Conservation (phyloP, 768 basidiomycete genomes). For the Amanita pallidorosea region DNA sequence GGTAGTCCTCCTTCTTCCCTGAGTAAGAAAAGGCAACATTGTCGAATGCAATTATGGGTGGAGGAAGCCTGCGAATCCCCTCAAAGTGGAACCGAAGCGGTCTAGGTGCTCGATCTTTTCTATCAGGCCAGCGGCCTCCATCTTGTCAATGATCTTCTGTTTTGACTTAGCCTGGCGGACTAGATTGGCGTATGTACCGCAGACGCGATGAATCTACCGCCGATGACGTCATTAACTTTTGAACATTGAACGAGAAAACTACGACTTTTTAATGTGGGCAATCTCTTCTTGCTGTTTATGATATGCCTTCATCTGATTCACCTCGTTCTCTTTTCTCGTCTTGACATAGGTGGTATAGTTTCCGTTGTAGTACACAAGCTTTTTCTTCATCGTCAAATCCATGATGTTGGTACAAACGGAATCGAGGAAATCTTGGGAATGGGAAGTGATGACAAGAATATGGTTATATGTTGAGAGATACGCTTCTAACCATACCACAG, state of each 20-base stretch:
- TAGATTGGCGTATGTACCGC: slow-evolving; percentile 98
- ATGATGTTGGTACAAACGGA: slow-evolving; percentile 95
- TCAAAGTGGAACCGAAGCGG: slow-evolving; percentile 89
- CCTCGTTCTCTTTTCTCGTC: slow-evolving; percentile 94
- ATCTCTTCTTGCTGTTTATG: slow-evolving; percentile 98
- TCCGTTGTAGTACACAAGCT: slow-evolving; percentile 88
- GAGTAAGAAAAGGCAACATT: slow-evolving; percentile 94
- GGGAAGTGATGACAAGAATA: slow-evolving; percentile 93
- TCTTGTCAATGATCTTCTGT: slow-evolving; percentile 99
- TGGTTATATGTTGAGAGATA: slow-evolving; percentile 98
- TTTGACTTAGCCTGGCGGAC: slow-evolving; percentile 99
- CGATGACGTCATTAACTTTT: slow-evolving; percentile 5
- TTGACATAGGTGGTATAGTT: slow-evolving; percentile 97
- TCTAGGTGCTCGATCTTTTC: slow-evolving; percentile 77
- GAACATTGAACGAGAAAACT: background rate
- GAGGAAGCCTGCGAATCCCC: slow-evolving; percentile 85
- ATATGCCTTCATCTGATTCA: slow-evolving; percentile 99
- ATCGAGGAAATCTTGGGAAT: slow-evolving; percentile 99
- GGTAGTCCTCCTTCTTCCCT: slow-evolving; percentile 76
- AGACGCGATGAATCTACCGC: slow-evolving; percentile 85
- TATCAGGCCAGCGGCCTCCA: slow-evolving; percentile 97
- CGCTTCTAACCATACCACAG: slow-evolving; percentile 98
- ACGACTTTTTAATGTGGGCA: slow-evolving; percentile 93
- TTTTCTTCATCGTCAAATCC: slow-evolving; percentile 90
- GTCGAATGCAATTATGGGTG: slow-evolving; percentile 95